A percentile compares a stretch with the other conserved stretches of the same genome.
These are phyloP conservation scores for Aspergillus aculeatinus DNA, from an alignment of 2,329 filamentous ascomycete species.

Conservation along the genomic window DNA sequence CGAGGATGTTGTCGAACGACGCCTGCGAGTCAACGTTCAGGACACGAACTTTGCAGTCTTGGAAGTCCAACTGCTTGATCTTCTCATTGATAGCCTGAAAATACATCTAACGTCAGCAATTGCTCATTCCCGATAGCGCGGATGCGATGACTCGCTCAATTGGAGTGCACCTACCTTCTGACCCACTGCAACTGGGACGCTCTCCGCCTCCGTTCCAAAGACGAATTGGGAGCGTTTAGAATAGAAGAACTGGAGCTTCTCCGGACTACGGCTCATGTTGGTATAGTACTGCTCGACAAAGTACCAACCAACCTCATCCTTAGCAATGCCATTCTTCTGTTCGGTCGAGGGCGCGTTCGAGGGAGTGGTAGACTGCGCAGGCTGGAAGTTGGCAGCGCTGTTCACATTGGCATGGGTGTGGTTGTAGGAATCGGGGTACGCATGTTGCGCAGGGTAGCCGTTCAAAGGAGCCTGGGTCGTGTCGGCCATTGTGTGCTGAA, in stretches of 20 bases:
- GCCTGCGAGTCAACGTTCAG: conserved; percentile 96
- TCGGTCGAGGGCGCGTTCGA: conserved; percentile 39
- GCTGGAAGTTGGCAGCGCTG: conserved; percentile 39
- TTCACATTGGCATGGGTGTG: conserved; percentile 35
- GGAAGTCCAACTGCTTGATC: conserved; percentile 88
- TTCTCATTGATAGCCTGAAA: conserved; percentile 84
- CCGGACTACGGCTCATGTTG: conserved; percentile 88
- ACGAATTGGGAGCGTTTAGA: conserved; percentile 95
- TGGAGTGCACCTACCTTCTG: conserved; percentile 65
- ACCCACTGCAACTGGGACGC: conserved; percentile 80
- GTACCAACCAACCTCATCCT: conserved; percentile 98
- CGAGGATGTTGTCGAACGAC: conserved; percentile 89
- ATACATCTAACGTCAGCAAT: conserved; percentile 20
- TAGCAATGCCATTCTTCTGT: conserved; percentile 55
- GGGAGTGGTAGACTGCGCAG: conserved; percentile 41
- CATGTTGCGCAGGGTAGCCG: conserved; percentile 43
- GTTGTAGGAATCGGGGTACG: conserved; percentile 40
- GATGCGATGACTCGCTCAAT: neutral
- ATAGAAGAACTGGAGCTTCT: conserved; percentile 95
- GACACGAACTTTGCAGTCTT: conserved; percentile 97
- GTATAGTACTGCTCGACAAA: conserved; percentile 99
- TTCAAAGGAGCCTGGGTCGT: conserved; percentile 43
- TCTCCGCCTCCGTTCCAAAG: conserved; percentile 85
- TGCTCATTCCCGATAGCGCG: neutral
- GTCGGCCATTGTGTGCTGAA: conserved; percentile 39